Percentiles rank a stretch among this genome's conserved stretches.
phyloP scores from a whole-genome alignment of 768 basidiomycete species.

The Mycena kentingensis region DNA sequence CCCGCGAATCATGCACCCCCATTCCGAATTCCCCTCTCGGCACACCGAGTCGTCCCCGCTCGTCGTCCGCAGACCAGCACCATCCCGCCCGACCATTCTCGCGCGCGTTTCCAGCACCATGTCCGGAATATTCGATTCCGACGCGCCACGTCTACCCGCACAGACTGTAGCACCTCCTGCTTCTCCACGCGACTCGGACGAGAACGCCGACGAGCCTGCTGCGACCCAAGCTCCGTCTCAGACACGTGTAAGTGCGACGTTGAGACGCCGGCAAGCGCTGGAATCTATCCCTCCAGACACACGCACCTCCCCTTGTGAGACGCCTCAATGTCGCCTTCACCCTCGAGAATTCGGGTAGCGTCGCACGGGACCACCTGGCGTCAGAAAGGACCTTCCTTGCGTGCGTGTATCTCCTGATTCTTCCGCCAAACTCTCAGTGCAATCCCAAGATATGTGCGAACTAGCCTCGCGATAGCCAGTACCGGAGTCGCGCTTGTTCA shows the following conservation, averaged over 20 bases:
- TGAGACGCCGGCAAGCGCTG: no score
- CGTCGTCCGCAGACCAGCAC: neutral
- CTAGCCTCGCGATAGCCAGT: conserved; percentile 44
- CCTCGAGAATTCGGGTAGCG: conserved; percentile 45
- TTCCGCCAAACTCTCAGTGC: neutral
- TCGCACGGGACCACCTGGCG: conserved; percentile 49
- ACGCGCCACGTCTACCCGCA: neutral
- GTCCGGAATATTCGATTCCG: conserved; percentile 8
- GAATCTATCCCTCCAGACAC: no score
- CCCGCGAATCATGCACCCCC: no score
- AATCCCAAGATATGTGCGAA: conserved; percentile 37
- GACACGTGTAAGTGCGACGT: no score
- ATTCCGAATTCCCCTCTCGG: conserved; percentile 10
- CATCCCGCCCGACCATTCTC: conserved; percentile 3
- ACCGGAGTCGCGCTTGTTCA: conserved; percentile 50
- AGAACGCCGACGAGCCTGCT: no score
- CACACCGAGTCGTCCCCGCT: neutral
- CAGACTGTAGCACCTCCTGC: conserved; percentile 6
- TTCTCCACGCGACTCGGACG: neutral
- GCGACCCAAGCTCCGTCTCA: no score
- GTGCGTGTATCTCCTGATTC: neutral
- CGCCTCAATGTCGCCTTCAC: conserved; percentile 24
- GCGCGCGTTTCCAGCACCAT: conserved; percentile 15
- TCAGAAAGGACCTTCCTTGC: conserved; percentile 47
- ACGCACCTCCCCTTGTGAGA: neutral